Evolutionary conservation across 2,329 filamentous ascomycete species (phyloP).

Genomic region (Teratosphaeria zuluensis): DNA sequence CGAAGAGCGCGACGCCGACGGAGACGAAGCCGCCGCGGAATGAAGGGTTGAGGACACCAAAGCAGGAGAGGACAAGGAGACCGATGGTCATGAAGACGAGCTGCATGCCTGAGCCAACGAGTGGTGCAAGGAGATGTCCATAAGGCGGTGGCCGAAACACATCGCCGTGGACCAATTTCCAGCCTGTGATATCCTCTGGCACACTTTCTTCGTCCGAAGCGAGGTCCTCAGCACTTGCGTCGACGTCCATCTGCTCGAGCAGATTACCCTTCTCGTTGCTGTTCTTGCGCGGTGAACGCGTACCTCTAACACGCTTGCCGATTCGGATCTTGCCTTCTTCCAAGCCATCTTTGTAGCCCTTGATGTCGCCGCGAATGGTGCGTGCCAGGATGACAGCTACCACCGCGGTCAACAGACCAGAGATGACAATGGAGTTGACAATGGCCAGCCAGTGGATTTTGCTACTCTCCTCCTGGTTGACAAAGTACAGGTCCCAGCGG

Average conservation of each 20-base stretch:
- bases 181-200: conserved; percentile 72
- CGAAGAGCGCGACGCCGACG: conserved; percentile 71
- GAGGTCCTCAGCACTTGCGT: conserved; percentile 44
- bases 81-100: conserved; percentile 72
- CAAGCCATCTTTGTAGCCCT: conserved; percentile 57
- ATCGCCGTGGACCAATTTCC: conserved; percentile 83
- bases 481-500: conserved; percentile 84
- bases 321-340: conserved; percentile 56
- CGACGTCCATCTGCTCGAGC: conserved; percentile 31
- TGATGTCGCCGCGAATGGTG: conserved; percentile 71
- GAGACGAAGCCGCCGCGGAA: conserved; percentile 86
- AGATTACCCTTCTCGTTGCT: conserved; percentile 44
- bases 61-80: conserved; percentile 48
- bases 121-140: conserved; percentile 64
- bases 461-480: conserved; percentile 71
- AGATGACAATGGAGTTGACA: conserved; percentile 76
- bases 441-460: conserved; percentile 84
- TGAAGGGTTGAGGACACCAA: conserved; percentile 74
- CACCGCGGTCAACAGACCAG: conserved; percentile 64
- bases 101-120: conserved; percentile 80
- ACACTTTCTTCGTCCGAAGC: conserved; percentile 62
- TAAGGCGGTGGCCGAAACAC: conserved; percentile 67
- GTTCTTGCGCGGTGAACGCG: conserved; percentile 32
- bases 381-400: conserved; percentile 73
- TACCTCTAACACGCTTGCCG: conserved; percentile 40